A percentile compares a stretch with the other conserved stretches of the same genome.
These are phyloP conservation scores for Diddensiella caesifluorescens DNA, from an alignment of 805 yeast species.

Conservation along the genomic window DNA sequence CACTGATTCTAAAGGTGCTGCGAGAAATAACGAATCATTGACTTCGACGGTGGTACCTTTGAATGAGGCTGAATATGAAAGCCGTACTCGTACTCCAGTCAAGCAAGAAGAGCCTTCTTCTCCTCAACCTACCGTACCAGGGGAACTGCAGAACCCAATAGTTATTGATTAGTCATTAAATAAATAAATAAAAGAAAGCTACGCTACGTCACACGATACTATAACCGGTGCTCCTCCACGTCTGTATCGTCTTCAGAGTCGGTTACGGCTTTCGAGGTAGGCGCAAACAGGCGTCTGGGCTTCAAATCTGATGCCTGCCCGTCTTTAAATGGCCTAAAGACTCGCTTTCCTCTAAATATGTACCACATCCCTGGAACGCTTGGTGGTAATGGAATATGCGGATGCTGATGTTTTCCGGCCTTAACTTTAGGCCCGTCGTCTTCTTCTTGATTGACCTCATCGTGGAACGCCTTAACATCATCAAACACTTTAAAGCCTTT, in stretches of 20 bases:
- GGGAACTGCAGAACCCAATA: slow-evolving; percentile 5
- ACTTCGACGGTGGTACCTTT: slow-evolving; percentile 4
- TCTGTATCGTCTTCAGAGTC: slow-evolving; percentile 15
- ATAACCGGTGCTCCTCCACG: slow-evolving; percentile 9
- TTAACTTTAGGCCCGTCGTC: background rate
- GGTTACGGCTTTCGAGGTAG: background rate
- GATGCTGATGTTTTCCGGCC: slow-evolving; percentile 11
- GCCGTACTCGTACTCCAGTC: background rate
- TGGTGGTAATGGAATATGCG: slow-evolving; percentile 18
- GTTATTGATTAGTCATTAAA: slow-evolving; percentile 9
- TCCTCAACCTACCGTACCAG: background rate
- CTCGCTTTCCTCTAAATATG: slow-evolving; percentile 34
- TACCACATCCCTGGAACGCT: slow-evolving; percentile 34
- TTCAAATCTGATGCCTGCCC: slow-evolving; percentile 16
- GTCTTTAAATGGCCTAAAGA: slow-evolving; percentile 32
- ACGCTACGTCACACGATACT: background rate
- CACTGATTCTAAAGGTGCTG: slow-evolving; percentile 1
- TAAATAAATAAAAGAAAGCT: slow-evolving; percentile 4
- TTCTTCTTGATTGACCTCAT: slow-evolving; percentile 12
- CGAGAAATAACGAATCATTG: slow-evolving; percentile 7
- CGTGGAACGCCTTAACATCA: slow-evolving; percentile 15
- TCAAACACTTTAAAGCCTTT: slow-evolving; percentile 13
- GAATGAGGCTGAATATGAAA: slow-evolving; percentile 6
- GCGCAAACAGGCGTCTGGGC: slow-evolving; percentile 21
- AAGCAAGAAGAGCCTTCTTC: slow-evolving; percentile 1